Evolutionary conservation across 176 grass and related monocot species (phyloP), one percentile per base, ranked within the genome.

Genomic region (Stipa capillata): DNA sequence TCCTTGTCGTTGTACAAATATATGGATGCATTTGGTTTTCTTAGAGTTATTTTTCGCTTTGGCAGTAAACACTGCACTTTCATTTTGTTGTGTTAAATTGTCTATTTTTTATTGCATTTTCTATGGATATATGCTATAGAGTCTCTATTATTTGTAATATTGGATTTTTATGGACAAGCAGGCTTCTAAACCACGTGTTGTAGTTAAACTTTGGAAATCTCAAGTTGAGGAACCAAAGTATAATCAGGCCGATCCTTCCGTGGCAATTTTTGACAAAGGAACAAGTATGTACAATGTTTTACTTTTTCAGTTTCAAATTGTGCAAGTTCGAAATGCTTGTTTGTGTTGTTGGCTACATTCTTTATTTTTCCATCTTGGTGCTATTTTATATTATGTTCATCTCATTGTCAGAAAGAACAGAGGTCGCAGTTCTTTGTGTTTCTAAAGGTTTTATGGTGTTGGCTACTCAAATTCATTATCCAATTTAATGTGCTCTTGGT

Each of bases 191-290:
- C 67, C 67, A 31, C 88, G 76, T 69, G 79, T 16, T 74, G 82
- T 91, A 76, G 48, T 99, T 75, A 84, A 86, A 68, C 88, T 99
- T 71, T 93, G 86, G 88, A 93, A 91, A 91, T 90, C 70, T 83
- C 85, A 91, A 59, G 73, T 99, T 69, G 92, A 93, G 35, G 79
- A 91, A 81, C 92, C 96, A 77, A 95, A 93, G 69, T 87, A 48
- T 77, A 93, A 78, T 75, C 86, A 82, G 78, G 57, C 84, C 61
- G 90, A 99, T 59, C 92, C 90, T 49, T 80, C 81, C 29, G 55
- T 96, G 24, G 47, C 82, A 77, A 88, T 99, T 80, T 69, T 93
- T 69, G 97, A 96, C 47, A 95, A 93, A 82, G 72, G 53, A 65
- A 85, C 92, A 78, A 96, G 97, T 99, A 91, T 79, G 97, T 69